Evolutionary conservation across 495 filamentous ascomycete species (phyloP).

Genomic region (Trichoderma erinaceum): DNA sequence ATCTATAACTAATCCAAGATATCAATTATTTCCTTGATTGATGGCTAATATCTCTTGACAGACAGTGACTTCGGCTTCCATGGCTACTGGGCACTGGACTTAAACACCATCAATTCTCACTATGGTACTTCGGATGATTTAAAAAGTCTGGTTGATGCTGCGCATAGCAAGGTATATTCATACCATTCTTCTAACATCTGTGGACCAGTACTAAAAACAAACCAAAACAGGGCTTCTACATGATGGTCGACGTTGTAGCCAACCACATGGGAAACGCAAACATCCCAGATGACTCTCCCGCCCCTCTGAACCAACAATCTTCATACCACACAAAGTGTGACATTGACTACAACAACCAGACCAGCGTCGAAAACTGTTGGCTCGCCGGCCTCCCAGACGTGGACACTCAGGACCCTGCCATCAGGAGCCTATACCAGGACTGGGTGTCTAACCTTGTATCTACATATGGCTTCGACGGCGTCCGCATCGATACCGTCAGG

Average conservation of each 20-base stretch:
- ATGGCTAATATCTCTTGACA: neutral
- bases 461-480: conserved; percentile 71
- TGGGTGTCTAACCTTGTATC: conserved; percentile 62
- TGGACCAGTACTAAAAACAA: too few relatives aligned
- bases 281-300: conserved; percentile 54
- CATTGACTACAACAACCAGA: conserved; percentile 59
- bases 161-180: conserved; percentile 48
- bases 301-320: conserved; percentile 23
- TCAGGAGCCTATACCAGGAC: conserved; percentile 52
- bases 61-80: conserved; percentile 48
- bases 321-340: conserved; percentile 65
- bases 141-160: conserved; percentile 49
- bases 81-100: conserved; percentile 70
- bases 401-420: conserved; percentile 52
- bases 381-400: conserved; percentile 62
- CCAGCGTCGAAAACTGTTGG: conserved; percentile 53
- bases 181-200: too few relatives aligned
- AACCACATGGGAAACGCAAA: conserved; percentile 71
- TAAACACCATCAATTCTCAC: conserved; percentile 57
- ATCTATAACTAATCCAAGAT: too few relatives aligned
- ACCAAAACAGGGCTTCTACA: conserved; percentile 30
- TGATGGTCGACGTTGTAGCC: conserved; percentile 75
- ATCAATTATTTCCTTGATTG: neutral
- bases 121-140: conserved; percentile 64
- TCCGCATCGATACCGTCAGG: conserved; percentile 70